Evolutionary conservation across 345 rosid genomes (phyloP).

Genomic region (Acer yangbiense): DNA sequence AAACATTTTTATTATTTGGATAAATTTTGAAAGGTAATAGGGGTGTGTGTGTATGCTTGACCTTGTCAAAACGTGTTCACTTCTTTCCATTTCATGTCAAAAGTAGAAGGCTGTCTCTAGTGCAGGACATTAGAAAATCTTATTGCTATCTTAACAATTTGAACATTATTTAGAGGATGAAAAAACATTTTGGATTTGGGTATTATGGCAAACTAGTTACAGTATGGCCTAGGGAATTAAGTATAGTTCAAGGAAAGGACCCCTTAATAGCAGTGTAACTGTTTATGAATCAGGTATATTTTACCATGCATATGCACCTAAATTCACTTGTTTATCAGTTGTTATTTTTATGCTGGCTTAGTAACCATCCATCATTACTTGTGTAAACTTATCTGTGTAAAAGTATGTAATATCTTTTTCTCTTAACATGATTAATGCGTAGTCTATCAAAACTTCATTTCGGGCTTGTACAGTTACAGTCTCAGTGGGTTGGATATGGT

Average conservation of each 20-base stretch:
- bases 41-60: not conserved
- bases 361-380: not conserved
- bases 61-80: not conserved
- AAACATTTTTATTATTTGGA: not conserved
- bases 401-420: too few relatives aligned
- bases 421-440: too few relatives aligned
- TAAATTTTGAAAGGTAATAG: not conserved
- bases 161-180: not conserved
- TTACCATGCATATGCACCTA: not conserved
- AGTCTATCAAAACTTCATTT: too few relatives aligned
- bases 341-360: not conserved
- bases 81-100: not conserved
- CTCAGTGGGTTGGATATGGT: too few relatives aligned
- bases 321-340: not conserved
- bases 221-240: not conserved
- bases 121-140: not conserved
- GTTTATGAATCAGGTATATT: not conserved
- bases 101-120: not conserved
- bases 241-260: not conserved
- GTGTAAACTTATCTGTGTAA: not conserved
- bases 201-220: not conserved
- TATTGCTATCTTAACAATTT: not conserved
- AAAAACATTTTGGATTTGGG: not conserved
- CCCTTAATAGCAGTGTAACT: not conserved
- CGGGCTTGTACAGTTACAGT: too few relatives aligned